Percentiles rank a stretch among this genome's conserved stretches.
Evolutionary conservation across 805 yeast genomes (phyloP).

Genomic region (Ogataea nitratoaversa): DNA sequence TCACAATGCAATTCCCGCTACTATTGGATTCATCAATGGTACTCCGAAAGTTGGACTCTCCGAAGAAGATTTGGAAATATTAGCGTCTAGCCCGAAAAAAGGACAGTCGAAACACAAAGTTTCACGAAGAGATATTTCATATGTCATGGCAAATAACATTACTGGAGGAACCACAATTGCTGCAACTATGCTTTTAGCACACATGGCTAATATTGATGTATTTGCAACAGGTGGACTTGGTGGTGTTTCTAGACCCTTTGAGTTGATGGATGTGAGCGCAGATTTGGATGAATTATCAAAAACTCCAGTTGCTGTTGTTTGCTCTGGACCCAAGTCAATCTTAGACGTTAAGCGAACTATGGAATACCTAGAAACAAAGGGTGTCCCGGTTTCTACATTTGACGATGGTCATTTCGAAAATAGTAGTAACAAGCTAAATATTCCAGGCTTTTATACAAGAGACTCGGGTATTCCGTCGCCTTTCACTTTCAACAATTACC

Average conservation of each 20-base stretch:
- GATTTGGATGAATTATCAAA: constrained; percentile 80
- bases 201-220: constrained; percentile 70
- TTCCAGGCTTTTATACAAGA: constrained; percentile 81
- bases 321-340: constrained; percentile 88
- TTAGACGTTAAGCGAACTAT: constrained; percentile 75
- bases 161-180: constrained; percentile 91
- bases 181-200: constrained; percentile 78
- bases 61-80: constrained; percentile 40
- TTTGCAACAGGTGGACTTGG: constrained; percentile 95
- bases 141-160: constrained; percentile 56
- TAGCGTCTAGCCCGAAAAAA: constrained; percentile 37
- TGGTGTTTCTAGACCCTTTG: constrained; percentile 82
- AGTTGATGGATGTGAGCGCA: constrained; percentile 75
- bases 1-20: constrained; percentile 76
- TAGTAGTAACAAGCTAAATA: constrained; percentile 38
- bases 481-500: constrained; percentile 48
- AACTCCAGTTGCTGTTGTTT: constrained; percentile 85
- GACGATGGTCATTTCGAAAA: constrained; percentile 32
- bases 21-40: constrained; percentile 75
- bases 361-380: constrained; percentile 87
- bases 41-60: constrained; percentile 64
- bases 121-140: constrained; percentile 76
- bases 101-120: constrained; percentile 47
- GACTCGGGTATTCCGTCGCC: constrained; percentile 75
- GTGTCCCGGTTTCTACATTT: constrained; percentile 74